These are phyloP conservation scores for Gomphus bonarii DNA, from an alignment of 1,284 basidiomycete species.

Conservation along the genomic window DNA sequence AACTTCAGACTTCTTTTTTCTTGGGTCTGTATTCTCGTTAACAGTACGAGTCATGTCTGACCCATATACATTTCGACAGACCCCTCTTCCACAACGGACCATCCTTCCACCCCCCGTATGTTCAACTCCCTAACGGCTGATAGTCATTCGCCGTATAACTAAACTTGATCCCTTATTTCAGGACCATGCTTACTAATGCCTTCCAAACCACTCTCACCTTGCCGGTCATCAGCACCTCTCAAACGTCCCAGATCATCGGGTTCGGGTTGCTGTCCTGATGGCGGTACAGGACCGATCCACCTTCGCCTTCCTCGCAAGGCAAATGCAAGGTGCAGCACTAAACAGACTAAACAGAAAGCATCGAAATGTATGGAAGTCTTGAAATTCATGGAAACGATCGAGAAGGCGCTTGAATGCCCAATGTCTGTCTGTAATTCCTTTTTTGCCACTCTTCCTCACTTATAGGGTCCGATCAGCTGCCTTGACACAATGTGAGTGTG, in stretches of 20 bases:
- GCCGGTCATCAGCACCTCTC: background rate
- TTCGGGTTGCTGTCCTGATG: background rate
- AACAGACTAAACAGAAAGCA: background rate
- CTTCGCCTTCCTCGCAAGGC: too few species aligned
- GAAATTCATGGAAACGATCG: background rate
- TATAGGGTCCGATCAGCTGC: constrained; percentile 2
- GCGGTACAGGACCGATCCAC: too few species aligned
- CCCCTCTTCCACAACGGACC: too few species aligned
- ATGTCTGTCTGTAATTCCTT: background rate
- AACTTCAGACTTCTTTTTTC: background rate
- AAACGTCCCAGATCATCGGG: background rate
- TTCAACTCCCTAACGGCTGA: background rate
- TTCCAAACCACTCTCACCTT: background rate
- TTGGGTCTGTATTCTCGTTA: background rate
- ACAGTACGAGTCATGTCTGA: background rate
- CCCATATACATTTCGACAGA: background rate
- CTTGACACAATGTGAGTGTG: constrained; percentile 9
- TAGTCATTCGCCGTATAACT: background rate
- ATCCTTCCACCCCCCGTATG: background rate
- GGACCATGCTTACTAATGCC: background rate
- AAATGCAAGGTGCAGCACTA: background rate
- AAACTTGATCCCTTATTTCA: background rate
- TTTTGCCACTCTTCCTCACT: background rate
- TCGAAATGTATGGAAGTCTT: background rate
- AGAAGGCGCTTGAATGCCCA: constrained; percentile 3